Base-by-base conservation (phyloP, 495 filamentous ascomycete species). In the Penicillium atrosanguineum region DNA sequence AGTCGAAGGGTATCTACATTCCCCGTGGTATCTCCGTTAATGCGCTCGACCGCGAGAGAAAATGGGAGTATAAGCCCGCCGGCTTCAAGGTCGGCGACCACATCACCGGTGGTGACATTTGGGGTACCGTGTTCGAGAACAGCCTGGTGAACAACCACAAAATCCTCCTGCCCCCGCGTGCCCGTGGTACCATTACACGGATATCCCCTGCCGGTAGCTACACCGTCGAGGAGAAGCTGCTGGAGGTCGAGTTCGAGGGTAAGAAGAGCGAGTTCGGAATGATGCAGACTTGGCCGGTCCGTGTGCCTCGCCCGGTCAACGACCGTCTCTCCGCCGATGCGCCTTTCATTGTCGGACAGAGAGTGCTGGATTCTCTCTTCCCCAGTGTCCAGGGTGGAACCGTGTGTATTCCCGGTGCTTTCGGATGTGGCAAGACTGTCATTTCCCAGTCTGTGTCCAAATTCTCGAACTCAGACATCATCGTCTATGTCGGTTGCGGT, bases 241-340 rank as follows among this genome's bases (percentile, higher is more conserved):
- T 99, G 62, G 95, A 97, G 74, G 78, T 97, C 44, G 94, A 99
- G 68, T 99, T 97, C 63, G 87, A 99, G 60, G 94, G 95, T 56
- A 90, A 90, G 75, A 96, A 92, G 82, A 83, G 86, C 49, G 88
- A 91, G 69, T 90, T 87, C 61, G 82, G 81, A 63, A 97, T 99
- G 94, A 96, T 97, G 93, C 94, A 99, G 70, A 87, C 86, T 52
- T 99, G 94, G 94, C 94, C 94, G n/a, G 94, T 97, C 50, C 93
- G 94, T 78, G 94, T 94, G 34, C 91, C 95, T 41, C 85, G 94
- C 57, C 94, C 94, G 15, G 83, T 86, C 18, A 88, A 84, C 52
- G 95, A 97, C 79, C 96, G 90, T 75, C 82, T 95, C 53, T 84
- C 91, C 21, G 88, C 91, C 57, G 80, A 91, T 71, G 80, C 84